phyloP scores from a whole-genome alignment of 441 rosid species.

The Croton setiger region DNA sequence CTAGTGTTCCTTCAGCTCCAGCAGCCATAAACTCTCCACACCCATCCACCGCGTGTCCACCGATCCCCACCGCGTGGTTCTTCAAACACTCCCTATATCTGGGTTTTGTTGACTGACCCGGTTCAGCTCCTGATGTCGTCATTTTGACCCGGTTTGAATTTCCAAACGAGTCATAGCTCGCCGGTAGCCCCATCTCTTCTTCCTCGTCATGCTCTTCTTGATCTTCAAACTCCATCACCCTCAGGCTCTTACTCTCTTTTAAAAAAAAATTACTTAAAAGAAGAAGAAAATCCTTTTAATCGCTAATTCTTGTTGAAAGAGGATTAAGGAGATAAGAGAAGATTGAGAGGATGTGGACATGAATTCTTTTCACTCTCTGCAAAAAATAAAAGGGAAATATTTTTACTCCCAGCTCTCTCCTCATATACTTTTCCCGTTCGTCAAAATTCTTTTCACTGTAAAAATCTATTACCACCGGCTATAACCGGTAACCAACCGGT shows the following conservation, averaged over 20 bases:
- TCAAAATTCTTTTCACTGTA: background rate
- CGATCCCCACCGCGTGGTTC: constrained; percentile 85
- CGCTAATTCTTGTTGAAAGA: constrained; percentile 10
- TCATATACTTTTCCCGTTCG: constrained; percentile 24
- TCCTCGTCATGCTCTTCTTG: constrained; percentile 50
- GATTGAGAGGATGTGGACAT: constrained; percentile 48
- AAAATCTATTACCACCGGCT: constrained; percentile 6
- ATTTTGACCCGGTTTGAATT: constrained; percentile 34
- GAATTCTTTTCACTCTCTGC: constrained; percentile 28
- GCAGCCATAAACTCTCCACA: constrained; percentile 90
- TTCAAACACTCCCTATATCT: constrained; percentile 81
- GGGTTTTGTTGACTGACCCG: constrained; percentile 10
- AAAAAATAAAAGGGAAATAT: constrained; percentile 24
- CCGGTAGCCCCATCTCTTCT: constrained; percentile 41
- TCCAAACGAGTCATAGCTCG: constrained; percentile 32
- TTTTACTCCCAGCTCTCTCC: background rate
- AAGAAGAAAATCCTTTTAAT: background rate
- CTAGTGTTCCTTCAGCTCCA: constrained; percentile 76
- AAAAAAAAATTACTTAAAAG: background rate
- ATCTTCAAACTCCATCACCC: constrained; percentile 60
- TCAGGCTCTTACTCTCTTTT: background rate
- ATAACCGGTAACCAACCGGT: constrained; percentile 9
- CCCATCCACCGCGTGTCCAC: constrained; percentile 86
- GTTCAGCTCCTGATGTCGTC: constrained; percentile 17
- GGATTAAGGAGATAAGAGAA: constrained; percentile 33